phyloP scores from a whole-genome alignment of 1,284 basidiomycete genomes.

The Taiwanofungus camphoratus region DNA sequence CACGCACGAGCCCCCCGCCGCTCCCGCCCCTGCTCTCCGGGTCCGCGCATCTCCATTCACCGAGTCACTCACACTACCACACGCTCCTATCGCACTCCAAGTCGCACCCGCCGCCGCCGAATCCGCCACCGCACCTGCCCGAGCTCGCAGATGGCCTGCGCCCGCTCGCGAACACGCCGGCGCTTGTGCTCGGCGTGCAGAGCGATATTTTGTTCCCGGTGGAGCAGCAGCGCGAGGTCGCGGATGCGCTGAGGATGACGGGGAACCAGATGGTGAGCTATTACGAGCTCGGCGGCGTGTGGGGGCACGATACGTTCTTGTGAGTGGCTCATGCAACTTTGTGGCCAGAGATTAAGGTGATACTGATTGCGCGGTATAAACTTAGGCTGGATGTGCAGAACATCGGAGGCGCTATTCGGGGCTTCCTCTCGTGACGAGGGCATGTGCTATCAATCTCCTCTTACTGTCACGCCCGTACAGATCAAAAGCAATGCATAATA shows the following conservation, averaged over 20 bases:
- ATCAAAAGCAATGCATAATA: too few species aligned
- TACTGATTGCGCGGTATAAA: not conserved
- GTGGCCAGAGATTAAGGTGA: not conserved
- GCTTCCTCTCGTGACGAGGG: conserved; percentile 51
- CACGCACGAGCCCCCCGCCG: conserved; percentile 20
- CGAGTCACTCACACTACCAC: conserved; percentile 23
- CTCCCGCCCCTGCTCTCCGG: conserved; percentile 23
- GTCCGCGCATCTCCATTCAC: conserved; percentile 23
- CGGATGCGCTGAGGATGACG: conserved; percentile 85
- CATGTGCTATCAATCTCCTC: not conserved
- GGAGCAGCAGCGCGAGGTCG: conserved; percentile 94
- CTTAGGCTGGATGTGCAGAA: conserved; percentile 73
- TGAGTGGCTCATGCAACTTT: conserved; percentile 26
- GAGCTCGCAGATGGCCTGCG: conserved; percentile 80
- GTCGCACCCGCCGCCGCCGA: conserved; percentile 63
- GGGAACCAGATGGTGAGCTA: conserved; percentile 89
- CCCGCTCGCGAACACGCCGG: conserved; percentile 75
- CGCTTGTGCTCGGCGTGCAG: conserved; percentile 91
- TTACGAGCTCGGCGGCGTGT: conserved; percentile 96
- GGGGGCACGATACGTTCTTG: conserved; percentile 98
- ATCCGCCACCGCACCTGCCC: conserved; percentile 71
- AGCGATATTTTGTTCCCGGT: conserved; percentile 96
- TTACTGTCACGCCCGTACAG: not conserved
- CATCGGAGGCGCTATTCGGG: conserved; percentile 75
- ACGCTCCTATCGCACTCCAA: conserved; percentile 51